Evolutionary conservation across 1,284 basidiomycete species (phyloP).

Genomic region (Cryptococcus sp.): DNA sequence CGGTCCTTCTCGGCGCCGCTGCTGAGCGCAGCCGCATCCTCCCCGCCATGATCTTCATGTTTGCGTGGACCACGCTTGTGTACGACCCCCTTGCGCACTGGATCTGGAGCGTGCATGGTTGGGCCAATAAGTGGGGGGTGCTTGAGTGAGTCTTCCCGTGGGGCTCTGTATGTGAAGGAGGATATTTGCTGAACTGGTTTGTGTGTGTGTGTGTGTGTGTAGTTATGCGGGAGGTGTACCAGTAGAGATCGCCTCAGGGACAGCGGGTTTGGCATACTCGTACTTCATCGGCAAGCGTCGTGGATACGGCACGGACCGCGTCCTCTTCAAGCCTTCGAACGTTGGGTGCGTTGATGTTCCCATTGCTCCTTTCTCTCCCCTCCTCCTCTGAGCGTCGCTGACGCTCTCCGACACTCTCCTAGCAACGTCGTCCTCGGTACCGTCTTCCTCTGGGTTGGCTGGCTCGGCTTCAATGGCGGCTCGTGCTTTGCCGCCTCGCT

Average conservation of each 20-base stretch:
- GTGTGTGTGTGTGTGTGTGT: neutral
- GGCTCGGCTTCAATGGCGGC: constrained; percentile 59
- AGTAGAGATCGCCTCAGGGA: constrained; percentile 87
- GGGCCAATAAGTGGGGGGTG: constrained; percentile 87
- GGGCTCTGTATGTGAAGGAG: neutral
- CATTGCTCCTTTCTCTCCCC: too few species aligned
- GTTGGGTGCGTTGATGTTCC: constrained; percentile 55
- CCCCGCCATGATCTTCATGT: constrained; percentile 82
- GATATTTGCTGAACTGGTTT: constrained; percentile 1
- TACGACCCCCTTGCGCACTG: constrained; percentile 77
- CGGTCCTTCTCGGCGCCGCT: constrained; percentile 59
- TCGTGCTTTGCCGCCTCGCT: constrained; percentile 88
- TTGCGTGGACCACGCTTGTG: constrained; percentile 62
- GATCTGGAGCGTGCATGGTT: constrained; percentile 74
- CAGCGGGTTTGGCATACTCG: constrained; percentile 80
- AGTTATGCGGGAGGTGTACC: constrained; percentile 71
- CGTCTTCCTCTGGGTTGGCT: constrained; percentile 85
- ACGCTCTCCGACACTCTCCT: neutral
- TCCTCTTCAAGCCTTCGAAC: constrained; percentile 90
- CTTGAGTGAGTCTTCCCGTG: constrained; percentile 59
- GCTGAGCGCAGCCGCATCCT: constrained; percentile 84
- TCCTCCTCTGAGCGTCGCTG: constrained; percentile 1
- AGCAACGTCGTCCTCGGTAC: constrained; percentile 79
- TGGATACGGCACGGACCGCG: constrained; percentile 70
- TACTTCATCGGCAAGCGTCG: constrained; percentile 58